A percentile compares a stretch with the other conserved stretches of the same genome.
Evolutionary conservation across 495 filamentous ascomycete species (phyloP).

Genomic region (Pyronema domesticum): DNA sequence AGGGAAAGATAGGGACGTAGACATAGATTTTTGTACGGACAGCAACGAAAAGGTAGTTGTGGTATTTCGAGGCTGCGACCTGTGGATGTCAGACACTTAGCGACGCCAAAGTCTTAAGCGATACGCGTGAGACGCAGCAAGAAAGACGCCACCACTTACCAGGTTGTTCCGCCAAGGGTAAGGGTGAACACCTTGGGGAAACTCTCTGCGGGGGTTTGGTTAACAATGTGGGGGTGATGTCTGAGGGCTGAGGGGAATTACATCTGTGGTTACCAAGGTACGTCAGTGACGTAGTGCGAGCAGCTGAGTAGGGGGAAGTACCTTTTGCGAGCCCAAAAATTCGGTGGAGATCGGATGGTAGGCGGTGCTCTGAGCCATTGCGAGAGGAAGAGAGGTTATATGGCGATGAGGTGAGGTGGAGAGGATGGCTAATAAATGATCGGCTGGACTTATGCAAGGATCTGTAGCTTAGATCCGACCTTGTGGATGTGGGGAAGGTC

Average conservation of each 20-base stretch:
- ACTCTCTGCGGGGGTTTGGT: background rate
- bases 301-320: background rate
- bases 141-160: background rate
- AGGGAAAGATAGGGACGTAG: slow-evolving; percentile 49
- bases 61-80: slow-evolving; percentile 21
- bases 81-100: slow-evolving; percentile 2
- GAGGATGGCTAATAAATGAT: too few relatives aligned
- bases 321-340: background rate
- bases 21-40: slow-evolving; percentile 52
- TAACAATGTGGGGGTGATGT: background rate
- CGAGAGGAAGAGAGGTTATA: too few relatives aligned
- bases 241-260: background rate
- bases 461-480: too few relatives aligned
- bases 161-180: background rate
- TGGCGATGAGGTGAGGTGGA: too few relatives aligned
- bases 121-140: background rate
- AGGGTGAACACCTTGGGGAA: background rate
- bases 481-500: too few relatives aligned
- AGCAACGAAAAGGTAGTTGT: slow-evolving; percentile 44
- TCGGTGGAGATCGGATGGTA: background rate
- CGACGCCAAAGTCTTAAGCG: background rate
- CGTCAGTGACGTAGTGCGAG: background rate
- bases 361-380: background rate
- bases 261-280: background rate
- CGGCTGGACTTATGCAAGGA: too few relatives aligned